These are phyloP conservation scores for Rhizopus delemar DNA, from an alignment of 371 early-diverging fungal genomes.

Conservation along the genomic window DNA sequence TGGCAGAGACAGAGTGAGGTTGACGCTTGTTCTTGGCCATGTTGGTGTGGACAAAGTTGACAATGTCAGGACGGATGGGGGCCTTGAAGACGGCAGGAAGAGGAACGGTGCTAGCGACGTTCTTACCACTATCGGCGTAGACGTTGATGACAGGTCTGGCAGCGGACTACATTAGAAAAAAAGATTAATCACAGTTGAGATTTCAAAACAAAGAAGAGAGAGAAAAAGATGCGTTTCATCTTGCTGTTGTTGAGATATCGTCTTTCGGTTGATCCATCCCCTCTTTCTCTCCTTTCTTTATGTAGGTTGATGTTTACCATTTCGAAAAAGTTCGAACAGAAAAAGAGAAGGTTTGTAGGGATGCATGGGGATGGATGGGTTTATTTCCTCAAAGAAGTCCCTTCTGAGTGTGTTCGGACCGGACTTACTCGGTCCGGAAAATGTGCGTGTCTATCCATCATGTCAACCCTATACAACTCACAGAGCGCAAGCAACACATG, in stretches of 20 bases:
- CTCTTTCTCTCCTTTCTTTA: not conserved
- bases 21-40: constrained; percentile 57
- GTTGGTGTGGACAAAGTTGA: constrained; percentile 95
- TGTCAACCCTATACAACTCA: not conserved
- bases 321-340: constrained; percentile 7
- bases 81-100: constrained; percentile 98
- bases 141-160: constrained; percentile 92
- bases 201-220: not conserved
- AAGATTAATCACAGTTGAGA: not conserved
- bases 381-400: not conserved
- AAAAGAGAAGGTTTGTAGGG: constrained; percentile 3
- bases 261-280: not conserved
- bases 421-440: not conserved
- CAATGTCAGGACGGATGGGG: constrained; percentile 97
- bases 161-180: constrained; percentile 27
- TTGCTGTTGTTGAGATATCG: not conserved
- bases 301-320: constrained; percentile 2
- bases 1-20: constrained; percentile 72
- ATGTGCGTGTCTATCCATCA: not conserved
- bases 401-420: not conserved
- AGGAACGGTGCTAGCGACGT: constrained; percentile 72
- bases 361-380: not conserved
- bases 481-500: no score
- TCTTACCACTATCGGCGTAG: constrained; percentile 79
- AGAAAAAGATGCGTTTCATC: not conserved